phyloP scores from a whole-genome alignment of 163 green algal species.

The Chlorella variabilis region DNA sequence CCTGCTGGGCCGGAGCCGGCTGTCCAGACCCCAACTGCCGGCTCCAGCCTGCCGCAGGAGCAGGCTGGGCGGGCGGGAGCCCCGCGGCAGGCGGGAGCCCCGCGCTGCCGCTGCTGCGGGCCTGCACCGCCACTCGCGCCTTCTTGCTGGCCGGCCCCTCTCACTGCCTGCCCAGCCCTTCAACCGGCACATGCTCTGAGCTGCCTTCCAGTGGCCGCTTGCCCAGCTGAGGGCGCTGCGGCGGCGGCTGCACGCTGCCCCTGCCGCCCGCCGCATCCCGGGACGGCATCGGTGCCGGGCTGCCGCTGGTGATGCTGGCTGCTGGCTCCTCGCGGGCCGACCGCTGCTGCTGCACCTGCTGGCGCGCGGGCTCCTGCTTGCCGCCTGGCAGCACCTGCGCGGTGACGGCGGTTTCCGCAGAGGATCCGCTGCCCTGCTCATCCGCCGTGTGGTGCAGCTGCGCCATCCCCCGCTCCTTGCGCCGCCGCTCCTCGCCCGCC shows the following conservation, averaged over 20 bases:
- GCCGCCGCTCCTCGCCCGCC: too few relatives aligned
- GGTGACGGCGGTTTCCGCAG: neutral
- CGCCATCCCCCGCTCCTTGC: neutral
- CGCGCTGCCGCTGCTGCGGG: too few relatives aligned
- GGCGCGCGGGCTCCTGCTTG: neutral
- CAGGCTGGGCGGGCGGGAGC: too few relatives aligned
- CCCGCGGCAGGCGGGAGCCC: too few relatives aligned
- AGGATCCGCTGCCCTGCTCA: conserved; percentile 4
- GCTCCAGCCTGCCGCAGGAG: too few relatives aligned
- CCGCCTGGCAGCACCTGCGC: neutral
- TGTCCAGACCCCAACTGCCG: neutral
- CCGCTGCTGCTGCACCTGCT: neutral
- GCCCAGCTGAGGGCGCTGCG: neutral
- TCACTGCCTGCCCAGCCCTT: neutral
- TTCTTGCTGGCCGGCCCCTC: neutral
- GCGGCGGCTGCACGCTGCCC: neutral
- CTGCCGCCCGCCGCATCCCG: neutral
- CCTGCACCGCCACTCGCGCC: neutral
- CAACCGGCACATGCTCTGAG: neutral
- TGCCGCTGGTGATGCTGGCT: conserved; percentile 1
- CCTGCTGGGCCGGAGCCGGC: neutral
- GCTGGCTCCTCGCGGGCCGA: neutral
- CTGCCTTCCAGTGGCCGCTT: too few relatives aligned
- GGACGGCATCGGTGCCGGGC: neutral
- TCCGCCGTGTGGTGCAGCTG: neutral